A percentile compares a stretch with the other conserved stretches of the same genome.
phyloP scores from a whole-genome alignment of 2,329 filamentous ascomycete species.

The Monosporascus cannonballus region DNA sequence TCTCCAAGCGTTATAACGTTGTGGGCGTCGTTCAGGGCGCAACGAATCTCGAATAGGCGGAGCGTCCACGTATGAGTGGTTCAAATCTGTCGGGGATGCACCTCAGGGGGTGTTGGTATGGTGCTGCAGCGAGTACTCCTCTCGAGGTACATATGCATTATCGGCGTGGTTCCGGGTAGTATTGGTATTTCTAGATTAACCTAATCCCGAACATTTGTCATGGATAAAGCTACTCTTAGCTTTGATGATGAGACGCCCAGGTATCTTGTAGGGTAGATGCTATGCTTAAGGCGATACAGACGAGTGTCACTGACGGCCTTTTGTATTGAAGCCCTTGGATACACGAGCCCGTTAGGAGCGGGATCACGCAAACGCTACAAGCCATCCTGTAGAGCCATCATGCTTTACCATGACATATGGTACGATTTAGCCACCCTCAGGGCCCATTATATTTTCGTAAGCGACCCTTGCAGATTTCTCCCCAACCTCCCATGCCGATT shows the following conservation, averaged over 20 bases:
- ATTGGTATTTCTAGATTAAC: not conserved
- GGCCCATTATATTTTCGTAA: not conserved
- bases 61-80: not conserved
- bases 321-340: not conserved
- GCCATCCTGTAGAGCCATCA: not conserved
- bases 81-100: not conserved
- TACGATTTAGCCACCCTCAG: no score
- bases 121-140: not conserved
- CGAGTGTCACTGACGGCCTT: not conserved
- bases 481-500: no score
- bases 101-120: not conserved
- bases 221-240: not conserved
- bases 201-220: no score
- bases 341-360: not conserved
- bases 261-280: not conserved
- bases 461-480: not conserved
- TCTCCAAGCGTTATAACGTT: conserved; percentile 93
- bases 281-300: not conserved
- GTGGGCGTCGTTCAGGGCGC: conserved; percentile 62
- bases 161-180: not conserved
- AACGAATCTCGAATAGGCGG: conserved; percentile 44
- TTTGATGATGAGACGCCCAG: not conserved
- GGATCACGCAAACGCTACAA: not conserved
- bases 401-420: no score
- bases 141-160: not conserved